Evolutionary conservation across 2,329 filamentous ascomycete genomes (phyloP), one percentile per base, ranked within the genome.

Genomic region (Anthostomella pinea): DNA sequence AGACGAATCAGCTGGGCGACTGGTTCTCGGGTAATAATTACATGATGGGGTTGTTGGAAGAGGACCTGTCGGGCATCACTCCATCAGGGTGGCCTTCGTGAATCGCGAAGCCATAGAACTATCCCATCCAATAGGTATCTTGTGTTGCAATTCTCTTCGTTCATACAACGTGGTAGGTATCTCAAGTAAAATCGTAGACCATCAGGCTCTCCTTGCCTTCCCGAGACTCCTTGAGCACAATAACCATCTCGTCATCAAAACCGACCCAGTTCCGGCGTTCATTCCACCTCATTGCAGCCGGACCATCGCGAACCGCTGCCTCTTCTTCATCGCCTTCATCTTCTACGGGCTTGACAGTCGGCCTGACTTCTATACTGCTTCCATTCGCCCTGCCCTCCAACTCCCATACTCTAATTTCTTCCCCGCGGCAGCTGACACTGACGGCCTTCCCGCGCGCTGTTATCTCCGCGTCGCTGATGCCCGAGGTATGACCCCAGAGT

Each of bases 201-300:
- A 90, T 75, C 45, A 95, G 62, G 43, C 83, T 81, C 57, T 91
- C 85, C 24, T 75, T 73, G 2, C 85, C 85, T 17, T 76, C 68
- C 17, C 67, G 62, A 46, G 78, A 76, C 63, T 91, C 85, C 47
- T 86, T 83, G 33, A 95, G 69, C 26, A 95, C 79, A 43, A 95
- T 82, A n/a, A 95, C 85, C 66, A 88, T 88, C 62, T 95, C 87
- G 27, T 95, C 87, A 54, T 95, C 88, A 53, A 95, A 95, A 0
- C 87, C 87, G 7, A 95, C 80, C 78, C 85, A 91, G 33, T 75
- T 75, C 41, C 70, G 65, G 31, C 64, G 60, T 39, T 72, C 70
- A 22, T 75, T 67, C 59, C 66, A 66, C 16, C 7, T 30, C 6
- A 24, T n/a, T 15, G 11, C 19, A 2, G 19, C 16, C 9, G 22